Evolutionary conservation across 2,329 filamentous ascomycete species (phyloP).

Genomic region (Cercospora sojina): DNA sequence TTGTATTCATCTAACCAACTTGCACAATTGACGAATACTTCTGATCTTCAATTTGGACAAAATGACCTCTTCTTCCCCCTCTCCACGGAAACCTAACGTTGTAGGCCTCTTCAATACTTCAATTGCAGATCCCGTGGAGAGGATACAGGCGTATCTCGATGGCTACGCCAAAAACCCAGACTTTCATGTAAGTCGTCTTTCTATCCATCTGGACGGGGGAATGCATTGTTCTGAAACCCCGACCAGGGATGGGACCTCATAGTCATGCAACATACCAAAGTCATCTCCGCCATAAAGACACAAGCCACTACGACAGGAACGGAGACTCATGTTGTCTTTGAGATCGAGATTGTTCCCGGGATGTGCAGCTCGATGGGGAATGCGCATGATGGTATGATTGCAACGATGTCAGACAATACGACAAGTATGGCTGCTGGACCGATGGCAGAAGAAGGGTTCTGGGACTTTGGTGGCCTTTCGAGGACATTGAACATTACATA

Average conservation of each 20-base stretch:
- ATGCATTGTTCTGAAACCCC: not conserved
- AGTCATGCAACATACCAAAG: constrained; percentile 15
- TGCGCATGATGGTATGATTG: constrained; percentile 46
- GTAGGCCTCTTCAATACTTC: constrained; percentile 13
- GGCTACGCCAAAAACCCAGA: constrained; percentile 10
- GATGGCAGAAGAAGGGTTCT: constrained; percentile 28
- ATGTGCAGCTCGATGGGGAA: constrained; percentile 24
- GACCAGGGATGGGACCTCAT: constrained; percentile 13
- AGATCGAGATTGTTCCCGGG: constrained; percentile 11
- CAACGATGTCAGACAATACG: constrained; percentile 55
- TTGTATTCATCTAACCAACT: not conserved
- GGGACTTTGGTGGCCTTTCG: constrained; percentile 43
- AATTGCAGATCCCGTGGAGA: constrained; percentile 14
- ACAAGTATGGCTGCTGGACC: constrained; percentile 39
- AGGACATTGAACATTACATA: constrained; percentile 47
- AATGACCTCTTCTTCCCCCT: not conserved
- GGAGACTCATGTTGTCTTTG: constrained; percentile 14
- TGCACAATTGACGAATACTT: not conserved
- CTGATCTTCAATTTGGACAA: not conserved
- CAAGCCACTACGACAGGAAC: constrained; percentile 1
- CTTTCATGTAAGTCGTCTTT: not conserved
- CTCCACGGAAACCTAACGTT: not conserved
- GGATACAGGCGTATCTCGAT: constrained; percentile 18
- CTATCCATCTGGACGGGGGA: not conserved
- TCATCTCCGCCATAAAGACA: constrained; percentile 14